Percentiles rank a stretch among this genome's conserved stretches.
These are phyloP conservation scores for Schrenkiella parvula DNA, from an alignment of 345 rosid genomes.

Conservation along the genomic window DNA sequence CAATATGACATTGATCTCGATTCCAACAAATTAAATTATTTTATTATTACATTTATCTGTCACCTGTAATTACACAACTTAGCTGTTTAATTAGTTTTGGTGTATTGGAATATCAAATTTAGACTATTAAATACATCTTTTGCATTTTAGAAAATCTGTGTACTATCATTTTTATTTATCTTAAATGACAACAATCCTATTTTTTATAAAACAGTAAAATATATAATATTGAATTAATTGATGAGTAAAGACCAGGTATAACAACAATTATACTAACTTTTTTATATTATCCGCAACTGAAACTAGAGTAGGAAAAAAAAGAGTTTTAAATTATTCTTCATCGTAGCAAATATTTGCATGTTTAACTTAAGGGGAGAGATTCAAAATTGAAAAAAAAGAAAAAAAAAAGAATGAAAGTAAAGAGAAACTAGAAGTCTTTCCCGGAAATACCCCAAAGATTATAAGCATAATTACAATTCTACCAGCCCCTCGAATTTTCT, in stretches of 20 bases:
- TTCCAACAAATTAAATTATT: too few relatives aligned
- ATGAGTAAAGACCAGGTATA: background rate
- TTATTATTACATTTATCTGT: too few relatives aligned
- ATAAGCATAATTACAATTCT: background rate
- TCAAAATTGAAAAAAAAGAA: background rate
- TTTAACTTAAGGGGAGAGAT: background rate
- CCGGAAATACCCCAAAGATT: slow-evolving; percentile 18
- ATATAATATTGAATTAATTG: background rate
- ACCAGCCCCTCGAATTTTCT: background rate
- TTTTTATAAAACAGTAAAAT: background rate
- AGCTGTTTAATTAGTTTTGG: too few relatives aligned
- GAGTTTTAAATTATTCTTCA: background rate
- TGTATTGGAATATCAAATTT: background rate
- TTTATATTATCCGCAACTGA: background rate
- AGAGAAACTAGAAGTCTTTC: background rate
- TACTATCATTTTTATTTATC: background rate
- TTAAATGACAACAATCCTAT: background rate
- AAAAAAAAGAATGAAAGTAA: background rate
- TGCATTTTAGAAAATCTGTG: too few relatives aligned
- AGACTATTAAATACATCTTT: background rate
- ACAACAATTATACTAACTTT: background rate
- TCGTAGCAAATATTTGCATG: slow-evolving; percentile 17
- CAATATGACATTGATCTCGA: too few relatives aligned
- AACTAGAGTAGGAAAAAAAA: background rate
- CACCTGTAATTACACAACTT: too few relatives aligned